Percentiles rank a stretch among this genome's conserved stretches.
phyloP scores from a whole-genome alignment of 345 rosid genomes.

The Atalantia buxifolia region DNA sequence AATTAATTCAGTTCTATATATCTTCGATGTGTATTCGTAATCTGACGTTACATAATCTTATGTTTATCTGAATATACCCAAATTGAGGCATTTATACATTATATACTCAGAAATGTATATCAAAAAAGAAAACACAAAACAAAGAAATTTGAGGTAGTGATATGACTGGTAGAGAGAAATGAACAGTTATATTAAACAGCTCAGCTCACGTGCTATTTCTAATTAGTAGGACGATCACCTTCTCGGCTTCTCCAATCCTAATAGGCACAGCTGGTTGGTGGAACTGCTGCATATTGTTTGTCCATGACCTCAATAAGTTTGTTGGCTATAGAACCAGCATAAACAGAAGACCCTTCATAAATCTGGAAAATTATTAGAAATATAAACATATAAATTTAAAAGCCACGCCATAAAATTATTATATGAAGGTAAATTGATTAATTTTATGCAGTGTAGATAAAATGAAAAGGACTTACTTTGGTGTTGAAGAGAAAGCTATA shows the following conservation, averaged over 20 bases:
- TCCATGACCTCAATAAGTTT: conserved; percentile 72
- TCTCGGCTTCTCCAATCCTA: neutral
- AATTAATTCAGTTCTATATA: no score
- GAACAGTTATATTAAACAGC: no score
- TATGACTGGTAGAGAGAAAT: no score
- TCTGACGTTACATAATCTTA: no score
- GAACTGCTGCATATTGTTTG: conserved; percentile 47
- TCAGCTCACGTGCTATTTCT: no score
- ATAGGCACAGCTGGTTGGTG: conserved; percentile 28
- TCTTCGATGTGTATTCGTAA: no score
- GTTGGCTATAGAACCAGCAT: conserved; percentile 74
- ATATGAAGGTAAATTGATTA: neutral
- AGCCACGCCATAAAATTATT: neutral
- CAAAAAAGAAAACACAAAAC: no score
- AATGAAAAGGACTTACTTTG: conserved; percentile 44
- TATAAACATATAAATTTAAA: neutral
- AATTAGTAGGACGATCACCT: neutral
- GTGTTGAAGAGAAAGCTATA: conserved; percentile 75
- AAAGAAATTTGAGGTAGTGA: no score
- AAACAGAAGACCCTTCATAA: conserved; percentile 36
- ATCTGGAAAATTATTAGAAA: conserved; percentile 23
- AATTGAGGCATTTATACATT: no score
- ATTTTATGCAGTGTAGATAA: neutral
- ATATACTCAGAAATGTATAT: no score
- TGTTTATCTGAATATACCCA: no score